Conservation (phyloP, 2,329 filamentous ascomycete genomes). For the Drechslerella coelobrocha region DNA sequence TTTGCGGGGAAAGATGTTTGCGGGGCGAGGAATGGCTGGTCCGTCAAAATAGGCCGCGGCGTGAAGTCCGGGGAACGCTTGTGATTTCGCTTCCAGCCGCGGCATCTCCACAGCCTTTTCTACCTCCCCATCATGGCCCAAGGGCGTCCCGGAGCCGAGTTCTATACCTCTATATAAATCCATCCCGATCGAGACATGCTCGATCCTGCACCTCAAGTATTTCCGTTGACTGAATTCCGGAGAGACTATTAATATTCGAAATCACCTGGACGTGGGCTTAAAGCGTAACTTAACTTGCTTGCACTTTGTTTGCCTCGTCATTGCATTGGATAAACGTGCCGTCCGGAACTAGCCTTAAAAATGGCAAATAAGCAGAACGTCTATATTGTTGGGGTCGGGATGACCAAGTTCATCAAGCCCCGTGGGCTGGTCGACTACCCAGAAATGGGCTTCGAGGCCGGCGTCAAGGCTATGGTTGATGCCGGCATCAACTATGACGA, state of each 20-base stretch:
- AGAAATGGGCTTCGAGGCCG: slow-evolving; percentile 90
- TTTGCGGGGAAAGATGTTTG: not conserved
- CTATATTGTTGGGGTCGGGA: slow-evolving; percentile 96
- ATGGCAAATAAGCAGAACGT: slow-evolving; percentile 56
- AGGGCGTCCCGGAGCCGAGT: not conserved
- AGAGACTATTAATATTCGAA: no score
- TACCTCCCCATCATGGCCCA: not conserved
- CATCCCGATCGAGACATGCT: not conserved
- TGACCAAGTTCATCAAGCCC: slow-evolving; percentile 99
- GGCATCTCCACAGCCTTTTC: slow-evolving; percentile 10
- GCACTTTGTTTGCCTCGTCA: not conserved
- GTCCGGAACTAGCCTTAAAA: slow-evolving; percentile 4
- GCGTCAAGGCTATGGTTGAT: slow-evolving; percentile 77
- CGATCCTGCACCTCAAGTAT: not conserved
- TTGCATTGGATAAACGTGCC: no score
- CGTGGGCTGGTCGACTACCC: slow-evolving; percentile 93
- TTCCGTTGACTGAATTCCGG: not conserved
- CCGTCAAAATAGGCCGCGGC: slow-evolving; percentile 49
- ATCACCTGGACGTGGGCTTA: no score
- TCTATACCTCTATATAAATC: slow-evolving; percentile 3
- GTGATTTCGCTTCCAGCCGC: slow-evolving; percentile 45
- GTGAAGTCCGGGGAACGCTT: slow-evolving; percentile 12
- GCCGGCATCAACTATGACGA: slow-evolving; percentile 96
- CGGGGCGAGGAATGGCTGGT: not conserved
- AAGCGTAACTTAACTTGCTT: not conserved